Percentiles rank a stretch among this genome's conserved stretches.
Conservation (phyloP, 371 early-diverging fungal species). For the Mucor sp. region DNA sequence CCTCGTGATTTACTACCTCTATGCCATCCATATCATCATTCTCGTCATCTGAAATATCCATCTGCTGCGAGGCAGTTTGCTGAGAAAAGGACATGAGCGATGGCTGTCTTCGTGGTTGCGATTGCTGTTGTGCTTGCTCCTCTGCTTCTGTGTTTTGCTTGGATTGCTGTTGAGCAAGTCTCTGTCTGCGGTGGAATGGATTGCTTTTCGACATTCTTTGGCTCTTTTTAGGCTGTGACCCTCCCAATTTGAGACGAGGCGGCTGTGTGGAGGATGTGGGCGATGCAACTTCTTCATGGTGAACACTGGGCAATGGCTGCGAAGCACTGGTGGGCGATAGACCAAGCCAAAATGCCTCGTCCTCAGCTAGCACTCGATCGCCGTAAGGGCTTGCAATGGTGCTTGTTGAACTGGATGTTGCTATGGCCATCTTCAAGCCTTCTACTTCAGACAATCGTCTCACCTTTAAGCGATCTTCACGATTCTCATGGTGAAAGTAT, state of each 20-base stretch:
- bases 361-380: constrained; percentile 5
- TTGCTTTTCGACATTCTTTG: not conserved
- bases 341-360: constrained; percentile 20
- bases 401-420: not conserved
- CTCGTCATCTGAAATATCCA: constrained; percentile 2
- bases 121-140: not conserved
- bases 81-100: not conserved
- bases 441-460: constrained; percentile 7
- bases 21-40: constrained; percentile 17
- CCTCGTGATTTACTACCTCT: constrained; percentile 13
- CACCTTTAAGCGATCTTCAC: not conserved
- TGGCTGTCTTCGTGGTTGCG: not conserved
- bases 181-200: not conserved
- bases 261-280: constrained; percentile 2
- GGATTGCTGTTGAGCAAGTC: not conserved
- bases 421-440: not conserved
- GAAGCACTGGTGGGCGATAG: not conserved
- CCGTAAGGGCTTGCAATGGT: not conserved
- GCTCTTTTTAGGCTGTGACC: constrained; percentile 12
- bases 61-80: not conserved
- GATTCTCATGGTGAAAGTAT: not conserved
- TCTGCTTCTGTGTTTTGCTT: not conserved
- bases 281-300: not conserved
- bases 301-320: not conserved
- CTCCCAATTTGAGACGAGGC: constrained; percentile 17